Conservation (phyloP, 306 rosid species). For the Ormosia emarginata region DNA sequence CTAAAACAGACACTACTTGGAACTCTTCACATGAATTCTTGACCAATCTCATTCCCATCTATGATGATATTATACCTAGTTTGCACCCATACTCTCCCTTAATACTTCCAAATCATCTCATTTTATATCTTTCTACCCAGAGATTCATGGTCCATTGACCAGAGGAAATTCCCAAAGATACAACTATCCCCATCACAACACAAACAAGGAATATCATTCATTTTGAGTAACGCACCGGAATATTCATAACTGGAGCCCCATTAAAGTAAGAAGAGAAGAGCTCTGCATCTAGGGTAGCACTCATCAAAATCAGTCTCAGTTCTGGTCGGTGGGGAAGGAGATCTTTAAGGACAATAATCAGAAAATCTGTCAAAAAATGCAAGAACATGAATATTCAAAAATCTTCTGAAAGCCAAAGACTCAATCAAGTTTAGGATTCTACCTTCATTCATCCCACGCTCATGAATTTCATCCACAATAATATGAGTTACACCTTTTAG, state of each 20-base stretch:
- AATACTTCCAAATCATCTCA: not conserved
- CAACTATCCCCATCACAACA: conserved; percentile 3
- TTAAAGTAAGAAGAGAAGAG: conserved; percentile 79
- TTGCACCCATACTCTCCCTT: not conserved
- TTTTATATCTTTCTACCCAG: not conserved
- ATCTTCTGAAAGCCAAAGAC: conserved; percentile 25
- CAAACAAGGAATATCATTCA: conserved; percentile 4
- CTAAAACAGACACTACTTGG: conserved; percentile 15
- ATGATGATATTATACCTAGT: not conserved
- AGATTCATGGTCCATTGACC: not conserved
- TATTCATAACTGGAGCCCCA: conserved; percentile 55
- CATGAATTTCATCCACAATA: conserved; percentile 97
- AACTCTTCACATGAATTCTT: not conserved
- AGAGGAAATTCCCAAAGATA: not conserved
- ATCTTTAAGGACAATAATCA: conserved; percentile 91
- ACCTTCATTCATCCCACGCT: conserved; percentile 99
- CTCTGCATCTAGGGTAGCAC: conserved; percentile 95
- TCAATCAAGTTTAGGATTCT: conserved; percentile 25
- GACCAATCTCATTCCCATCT: not conserved
- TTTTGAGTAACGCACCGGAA: conserved; percentile 58
- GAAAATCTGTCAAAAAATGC: conserved; percentile 72
- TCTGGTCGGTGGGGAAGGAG: conserved; percentile 86
- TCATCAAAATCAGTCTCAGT: conserved; percentile 86
- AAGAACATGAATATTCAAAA: conserved; percentile 34
- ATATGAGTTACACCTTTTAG: conserved; percentile 85